Evolutionary conservation across 2,329 filamentous ascomycete genomes (phyloP), one percentile per base, ranked within the genome.

Genomic region (Phyllosticta citrichinensis): DNA sequence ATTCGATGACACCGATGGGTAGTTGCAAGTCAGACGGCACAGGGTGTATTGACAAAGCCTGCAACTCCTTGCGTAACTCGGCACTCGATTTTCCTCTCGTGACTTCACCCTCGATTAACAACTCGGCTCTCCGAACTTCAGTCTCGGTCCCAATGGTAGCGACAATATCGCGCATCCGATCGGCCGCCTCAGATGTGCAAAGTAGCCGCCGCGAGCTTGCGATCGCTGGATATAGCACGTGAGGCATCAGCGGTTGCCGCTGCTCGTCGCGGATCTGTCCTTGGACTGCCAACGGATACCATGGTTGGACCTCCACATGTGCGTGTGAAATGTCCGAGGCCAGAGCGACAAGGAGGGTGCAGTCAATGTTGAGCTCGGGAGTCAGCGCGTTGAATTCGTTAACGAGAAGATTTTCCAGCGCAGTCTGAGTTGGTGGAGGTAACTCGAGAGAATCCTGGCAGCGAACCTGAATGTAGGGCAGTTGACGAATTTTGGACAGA

Each of bases 291-390:
- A 74, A 76, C 65, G 87, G 85, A 66, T 81, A 79, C 70, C 75
- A 78, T n/a, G 79, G 77, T 35, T 80, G 75, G 54, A 79, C 75
- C 2, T 72, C 67, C 27, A 76, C 75, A 47, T 73, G 68, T 35
- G 74, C 74, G 68, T 91, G 87, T 1, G 86, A 87, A 25, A 91
- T 83, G 66, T 92, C 88, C 0, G 87, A 90, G 1, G 87, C 82
- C 2, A 91, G 76, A 4, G 87, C 87, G 5, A 92, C 80, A 5
- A 92, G 79, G 55, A 90, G 82, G 1, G 87, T 90, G 59, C 83
- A 86, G 70, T 87, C 85, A 60, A 87, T 79, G 67, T 87, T 85
- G 27, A 86, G 66, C 0, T 72, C 76, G 1, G 74, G 64, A 1
- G 78, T 75, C 30, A 80, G 71, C 5, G 66, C 65, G 3, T 71